Evolutionary conservation across 805 yeast genomes (phyloP).

Genomic region (Pichia californica): DNA sequence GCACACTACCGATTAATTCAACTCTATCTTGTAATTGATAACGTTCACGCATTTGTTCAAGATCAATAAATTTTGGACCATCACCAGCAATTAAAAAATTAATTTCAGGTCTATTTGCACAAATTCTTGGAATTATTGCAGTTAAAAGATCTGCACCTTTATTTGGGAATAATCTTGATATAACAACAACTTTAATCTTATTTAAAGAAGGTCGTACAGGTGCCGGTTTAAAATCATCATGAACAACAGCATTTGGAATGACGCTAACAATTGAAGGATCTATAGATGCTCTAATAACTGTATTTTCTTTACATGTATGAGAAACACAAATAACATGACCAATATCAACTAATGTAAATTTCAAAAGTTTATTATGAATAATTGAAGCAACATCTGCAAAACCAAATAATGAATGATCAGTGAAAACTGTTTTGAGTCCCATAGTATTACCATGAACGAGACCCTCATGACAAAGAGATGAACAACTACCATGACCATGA

Average conservation of each 20-base stretch:
- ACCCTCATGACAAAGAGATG: conserved; percentile 83
- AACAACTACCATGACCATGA: conserved; percentile 92
- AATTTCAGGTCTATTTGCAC: conserved; percentile 55
- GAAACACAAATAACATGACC: conserved; percentile 96
- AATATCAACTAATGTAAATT: conserved; percentile 76
- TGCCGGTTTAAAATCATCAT: conserved; percentile 68
- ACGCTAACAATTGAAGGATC: conserved; percentile 78
- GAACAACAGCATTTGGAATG: conserved; percentile 92
- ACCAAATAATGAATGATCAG: conserved; percentile 95
- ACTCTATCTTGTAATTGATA: conserved; percentile 83
- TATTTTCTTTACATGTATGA: conserved; percentile 93
- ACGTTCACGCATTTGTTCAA: conserved; percentile 92
- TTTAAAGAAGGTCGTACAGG: conserved; percentile 25
- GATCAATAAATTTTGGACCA: conserved; percentile 90
- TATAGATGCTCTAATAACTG: conserved; percentile 78
- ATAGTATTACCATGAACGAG: conserved; percentile 86
- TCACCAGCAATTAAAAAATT: conserved; percentile 89
- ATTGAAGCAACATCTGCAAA: conserved; percentile 82
- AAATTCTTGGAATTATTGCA: conserved; percentile 79
- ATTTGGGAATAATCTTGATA: conserved; percentile 88
- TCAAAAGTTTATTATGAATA: conserved; percentile 77
- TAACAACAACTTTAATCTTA: conserved; percentile 77
- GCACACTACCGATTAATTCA: conserved; percentile 74
- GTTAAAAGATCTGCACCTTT: conserved; percentile 90
- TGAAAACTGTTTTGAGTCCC: conserved; percentile 88